A percentile compares a stretch with the other conserved stretches of the same genome.
These are phyloP conservation scores for Glomus cerebriforme DNA, from an alignment of 192 early-diverging fungal species.

Conservation along the genomic window DNA sequence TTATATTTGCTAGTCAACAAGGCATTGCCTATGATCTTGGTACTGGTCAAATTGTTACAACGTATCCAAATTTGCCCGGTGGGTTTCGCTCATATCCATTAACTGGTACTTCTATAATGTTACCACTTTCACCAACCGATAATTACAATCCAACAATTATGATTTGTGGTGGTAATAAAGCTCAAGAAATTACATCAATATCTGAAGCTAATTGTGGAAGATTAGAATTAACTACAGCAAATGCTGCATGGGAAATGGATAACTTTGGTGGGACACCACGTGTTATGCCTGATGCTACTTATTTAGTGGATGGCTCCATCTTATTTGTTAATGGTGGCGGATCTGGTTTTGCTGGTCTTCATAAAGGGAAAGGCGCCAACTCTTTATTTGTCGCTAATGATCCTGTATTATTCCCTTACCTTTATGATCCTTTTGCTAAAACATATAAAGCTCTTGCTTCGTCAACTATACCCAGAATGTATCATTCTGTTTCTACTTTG, in stretches of 20 bases:
- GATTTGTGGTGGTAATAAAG: constrained; percentile 59
- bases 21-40: constrained; percentile 35
- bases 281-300: constrained; percentile 50
- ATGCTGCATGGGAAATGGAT: constrained; percentile 54
- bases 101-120: constrained; percentile 54
- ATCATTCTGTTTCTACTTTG: constrained; percentile 59
- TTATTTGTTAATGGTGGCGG: constrained; percentile 59
- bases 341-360: constrained; percentile 53
- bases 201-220: constrained; percentile 49
- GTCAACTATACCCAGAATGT: constrained; percentile 61
- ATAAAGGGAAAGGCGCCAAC: constrained; percentile 33
- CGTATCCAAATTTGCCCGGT: constrained; percentile 51
- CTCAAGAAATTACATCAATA: constrained; percentile 35
- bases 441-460: constrained; percentile 39
- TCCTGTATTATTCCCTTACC: constrained; percentile 51
- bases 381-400: constrained; percentile 34
- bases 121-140: constrained; percentile 58
- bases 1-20: constrained; percentile 44
- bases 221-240: constrained; percentile 43
- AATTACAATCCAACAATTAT: constrained; percentile 58
- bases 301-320: constrained; percentile 53
- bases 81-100: constrained; percentile 54
- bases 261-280: constrained; percentile 34
- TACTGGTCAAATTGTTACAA: constrained; percentile 27
- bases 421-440: constrained; percentile 56